Base-by-base conservation (phyloP, 2,329 filamentous ascomycete species). In the Fusarium algeriense region DNA sequence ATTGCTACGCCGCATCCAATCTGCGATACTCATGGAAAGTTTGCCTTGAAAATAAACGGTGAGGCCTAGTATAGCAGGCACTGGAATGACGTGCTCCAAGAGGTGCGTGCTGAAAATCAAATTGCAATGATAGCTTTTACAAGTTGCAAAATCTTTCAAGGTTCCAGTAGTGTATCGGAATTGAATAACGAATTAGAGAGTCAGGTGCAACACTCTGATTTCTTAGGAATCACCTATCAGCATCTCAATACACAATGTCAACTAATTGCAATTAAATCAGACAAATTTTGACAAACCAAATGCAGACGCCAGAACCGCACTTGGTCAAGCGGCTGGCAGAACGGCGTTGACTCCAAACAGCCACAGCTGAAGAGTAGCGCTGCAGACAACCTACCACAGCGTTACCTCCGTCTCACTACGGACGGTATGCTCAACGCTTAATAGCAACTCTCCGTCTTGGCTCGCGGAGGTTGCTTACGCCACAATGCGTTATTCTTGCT, bases 291-390 rank as follows among this genome's bases (percentile, higher is more conserved):
- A 45, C 32, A 53, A 68, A 73, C 71, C 40, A 59, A 69, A 69
- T 44, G 15, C 28, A 61, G 20, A 71, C 53, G 67, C 70, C 70
- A 43, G 53, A 71, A 52, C 67, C 70, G 59, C 67, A 53, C 46
- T 26, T 23, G 19, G 28, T 44, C 46, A 71, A 73, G 61, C 66
- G 62, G 58, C 40, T 63, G 41, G 58, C 19, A 34, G 46, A 55
- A 45, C 44, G 37, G 45, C 58, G 49, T 52, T 34, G 46, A 38
- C 30, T 52, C n/a, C 59, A 53, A 59, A 48, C 59, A 58, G 54
- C 66, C 60, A 69, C 69, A 66, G 60, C 56, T 71, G 69, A 72
- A 43, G 38, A 4, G 44, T 66, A 69, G 68, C 55, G 68, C 46
- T 65, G 38, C 37, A 41, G 52, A 55, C 30, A 57, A 50, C 5